A percentile compares a stretch with the other conserved stretches of the same genome.
These are phyloP conservation scores for Cubamyces sp. DNA, from an alignment of 768 basidiomycete species.

Conservation along the genomic window DNA sequence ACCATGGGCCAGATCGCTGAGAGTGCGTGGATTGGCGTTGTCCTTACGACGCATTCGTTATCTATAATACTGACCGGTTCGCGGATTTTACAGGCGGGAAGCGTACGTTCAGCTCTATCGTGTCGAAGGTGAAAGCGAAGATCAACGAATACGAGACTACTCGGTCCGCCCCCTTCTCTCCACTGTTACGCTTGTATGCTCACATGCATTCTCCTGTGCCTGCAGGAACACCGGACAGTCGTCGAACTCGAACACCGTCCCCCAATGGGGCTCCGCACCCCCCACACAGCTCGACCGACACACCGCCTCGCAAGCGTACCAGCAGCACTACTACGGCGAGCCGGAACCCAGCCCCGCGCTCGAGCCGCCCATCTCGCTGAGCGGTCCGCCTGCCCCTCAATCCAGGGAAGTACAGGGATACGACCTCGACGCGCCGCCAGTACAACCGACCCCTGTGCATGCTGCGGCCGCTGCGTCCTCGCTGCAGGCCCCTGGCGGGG, in stretches of 20 bases:
- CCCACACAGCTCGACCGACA: conserved; percentile 30
- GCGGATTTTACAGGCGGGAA: conserved; percentile 50
- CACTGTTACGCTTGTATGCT: not conserved
- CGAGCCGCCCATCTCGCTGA: conserved; percentile 6
- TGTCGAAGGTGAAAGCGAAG: conserved; percentile 83
- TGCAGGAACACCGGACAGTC: conserved; percentile 18
- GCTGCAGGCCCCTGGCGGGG: conserved; percentile 6
- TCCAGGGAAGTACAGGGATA: conserved; percentile 26
- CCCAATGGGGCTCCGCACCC: conserved; percentile 25
- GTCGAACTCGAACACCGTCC: conserved; percentile 9
- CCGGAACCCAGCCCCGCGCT: conserved; percentile 3
- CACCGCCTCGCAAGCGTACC: conserved; percentile 31
- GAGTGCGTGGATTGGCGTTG: conserved; percentile 54
- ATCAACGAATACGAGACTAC: conserved; percentile 76
- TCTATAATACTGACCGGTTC: not conserved
- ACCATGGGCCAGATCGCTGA: conserved; percentile 79
- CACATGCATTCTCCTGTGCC: not conserved
- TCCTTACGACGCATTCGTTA: too few species aligned
- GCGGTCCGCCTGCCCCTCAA: not conserved
- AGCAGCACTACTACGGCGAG: conserved; percentile 26
- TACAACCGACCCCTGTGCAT: not conserved
- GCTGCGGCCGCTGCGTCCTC: not conserved
- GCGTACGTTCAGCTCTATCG: conserved; percentile 71
- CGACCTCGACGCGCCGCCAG: conserved; percentile 23
- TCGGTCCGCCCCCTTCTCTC: conserved; percentile 2